Evolutionary conservation across 2,329 filamentous ascomycete genomes (phyloP).

Genomic region (Exophiala alcalophila): DNA sequence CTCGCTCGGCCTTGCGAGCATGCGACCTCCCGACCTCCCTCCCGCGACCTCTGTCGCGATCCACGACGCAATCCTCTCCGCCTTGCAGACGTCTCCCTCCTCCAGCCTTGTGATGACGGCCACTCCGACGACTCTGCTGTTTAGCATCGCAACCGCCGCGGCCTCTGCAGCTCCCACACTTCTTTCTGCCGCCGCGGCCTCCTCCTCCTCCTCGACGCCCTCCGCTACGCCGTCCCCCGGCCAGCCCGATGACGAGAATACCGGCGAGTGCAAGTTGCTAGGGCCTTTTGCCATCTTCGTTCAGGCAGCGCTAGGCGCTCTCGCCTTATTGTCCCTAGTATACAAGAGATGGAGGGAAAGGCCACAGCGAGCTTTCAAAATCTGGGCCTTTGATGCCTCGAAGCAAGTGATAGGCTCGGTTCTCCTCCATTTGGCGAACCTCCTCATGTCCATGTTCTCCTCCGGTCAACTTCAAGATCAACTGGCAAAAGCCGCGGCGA

Average conservation of each 20-base stretch:
- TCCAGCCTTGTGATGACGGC: conserved; percentile 9
- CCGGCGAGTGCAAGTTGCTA: conserved; percentile 79
- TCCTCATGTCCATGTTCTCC: conserved; percentile 94
- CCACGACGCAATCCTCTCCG: conserved; percentile 15
- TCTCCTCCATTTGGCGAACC: conserved; percentile 85
- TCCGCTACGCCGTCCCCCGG: conserved; percentile 25
- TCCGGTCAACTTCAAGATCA: conserved; percentile 67
- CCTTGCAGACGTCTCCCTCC: conserved; percentile 5
- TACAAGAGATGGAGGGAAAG: conserved; percentile 91
- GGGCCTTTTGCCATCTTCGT: conserved; percentile 89
- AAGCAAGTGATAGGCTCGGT: conserved; percentile 96
- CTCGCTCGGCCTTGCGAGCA: conserved; percentile 5
- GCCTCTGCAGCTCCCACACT: conserved; percentile 4
- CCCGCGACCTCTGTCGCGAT: conserved; percentile 6
- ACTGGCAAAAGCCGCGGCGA: conserved; percentile 37
- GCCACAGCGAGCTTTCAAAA: conserved; percentile 86
- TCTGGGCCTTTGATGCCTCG: conserved; percentile 96
- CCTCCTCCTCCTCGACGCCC: conserved; percentile 12
- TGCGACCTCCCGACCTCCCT: conserved; percentile 19
- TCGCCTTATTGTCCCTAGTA: conserved; percentile 82
- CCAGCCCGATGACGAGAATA: conserved; percentile 43
- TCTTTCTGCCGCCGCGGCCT: neutral
- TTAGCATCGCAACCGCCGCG: conserved; percentile 23
- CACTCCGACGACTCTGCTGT: conserved; percentile 18
- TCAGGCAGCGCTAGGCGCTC: conserved; percentile 76